Percentiles rank a stretch among this genome's conserved stretches.
phyloP scores from a whole-genome alignment of 2,329 filamentous ascomycete species.

The Aspergillus pseudoviridinutans region DNA sequence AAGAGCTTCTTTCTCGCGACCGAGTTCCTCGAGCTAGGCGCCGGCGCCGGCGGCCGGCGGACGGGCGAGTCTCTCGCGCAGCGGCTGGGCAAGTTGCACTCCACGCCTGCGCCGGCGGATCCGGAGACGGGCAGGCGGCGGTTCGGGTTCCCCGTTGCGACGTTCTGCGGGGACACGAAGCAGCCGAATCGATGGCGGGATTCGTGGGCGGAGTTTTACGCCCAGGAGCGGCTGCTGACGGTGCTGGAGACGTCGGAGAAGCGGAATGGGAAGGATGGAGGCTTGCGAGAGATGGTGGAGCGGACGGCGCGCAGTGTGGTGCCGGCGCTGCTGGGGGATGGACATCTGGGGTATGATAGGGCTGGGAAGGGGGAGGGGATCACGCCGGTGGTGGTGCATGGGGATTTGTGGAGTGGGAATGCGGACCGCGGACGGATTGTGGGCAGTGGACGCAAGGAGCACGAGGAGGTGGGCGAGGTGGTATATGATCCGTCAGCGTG shows the following conservation, averaged over 20 bases:
- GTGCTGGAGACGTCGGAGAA: conserved; percentile 58
- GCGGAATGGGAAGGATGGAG: conserved; percentile 61
- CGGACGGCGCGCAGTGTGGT: conserved; percentile 62
- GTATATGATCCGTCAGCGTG: conserved; percentile 78
- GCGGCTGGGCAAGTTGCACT: conserved; percentile 77
- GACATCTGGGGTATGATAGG: conserved; percentile 52
- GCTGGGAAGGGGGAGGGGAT: conserved; percentile 51
- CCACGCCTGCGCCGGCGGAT: conserved; percentile 60
- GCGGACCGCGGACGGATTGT: conserved; percentile 63
- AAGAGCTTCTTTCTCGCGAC: conserved; percentile 59
- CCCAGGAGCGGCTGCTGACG: conserved; percentile 65
- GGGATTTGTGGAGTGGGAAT: conserved; percentile 93
- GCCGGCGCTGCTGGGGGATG: conserved; percentile 68
- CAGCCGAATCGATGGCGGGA: conserved; percentile 72
- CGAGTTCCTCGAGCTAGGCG: conserved; percentile 70
- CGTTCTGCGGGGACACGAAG: conserved; percentile 79
- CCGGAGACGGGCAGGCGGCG: conserved; percentile 36
- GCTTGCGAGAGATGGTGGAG: conserved; percentile 63
- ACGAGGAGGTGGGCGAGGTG: conserved; percentile 61
- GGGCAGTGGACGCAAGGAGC: conserved; percentile 31
- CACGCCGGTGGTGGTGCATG: conserved; percentile 78
- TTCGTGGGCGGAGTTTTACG: conserved; percentile 84
- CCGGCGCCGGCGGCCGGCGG: conserved; percentile 48
- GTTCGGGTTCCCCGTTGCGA: conserved; percentile 83
- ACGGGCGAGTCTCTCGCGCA: conserved; percentile 56